Evolutionary conservation across 2,329 filamentous ascomycete genomes (phyloP).

Genomic region (Fusarium pseudonygamai): DNA sequence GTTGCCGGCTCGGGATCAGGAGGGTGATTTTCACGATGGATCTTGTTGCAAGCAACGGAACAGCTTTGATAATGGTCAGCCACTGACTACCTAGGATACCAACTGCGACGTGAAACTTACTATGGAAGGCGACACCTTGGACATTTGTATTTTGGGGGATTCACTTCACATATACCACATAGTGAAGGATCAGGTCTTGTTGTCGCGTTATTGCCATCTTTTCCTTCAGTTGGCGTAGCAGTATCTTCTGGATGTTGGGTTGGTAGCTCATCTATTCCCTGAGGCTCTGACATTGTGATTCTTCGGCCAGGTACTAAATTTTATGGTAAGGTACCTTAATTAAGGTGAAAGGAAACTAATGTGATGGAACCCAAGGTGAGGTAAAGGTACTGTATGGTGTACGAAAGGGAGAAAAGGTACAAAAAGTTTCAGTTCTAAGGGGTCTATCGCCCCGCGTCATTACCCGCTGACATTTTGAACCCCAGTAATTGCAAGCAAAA

Average conservation of each 20-base stretch:
- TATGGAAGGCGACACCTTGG: constrained; percentile 66
- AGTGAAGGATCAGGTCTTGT: constrained; percentile 29
- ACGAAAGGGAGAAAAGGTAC: constrained; percentile 3
- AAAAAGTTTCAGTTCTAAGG: constrained; percentile 7
- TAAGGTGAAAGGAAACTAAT: neutral
- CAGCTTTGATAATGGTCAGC: constrained; percentile 55
- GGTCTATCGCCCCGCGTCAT: constrained; percentile 32
- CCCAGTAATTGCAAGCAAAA: constrained; percentile 1
- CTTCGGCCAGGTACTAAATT: neutral
- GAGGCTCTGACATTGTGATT: constrained; percentile 24
- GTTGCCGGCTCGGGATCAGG: constrained; percentile 45
- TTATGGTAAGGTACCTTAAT: neutral
- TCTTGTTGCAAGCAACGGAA: constrained; percentile 65
- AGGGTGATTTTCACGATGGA: constrained; percentile 61
- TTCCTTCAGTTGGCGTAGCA: neutral
- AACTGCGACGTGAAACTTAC: constrained; percentile 53
- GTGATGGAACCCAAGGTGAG: neutral
- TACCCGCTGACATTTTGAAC: constrained; percentile 9
- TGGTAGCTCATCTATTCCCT: constrained; percentile 1
- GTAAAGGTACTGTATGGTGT: neutral
- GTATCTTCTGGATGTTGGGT: constrained; percentile 1
- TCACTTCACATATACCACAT: constrained; percentile 64
- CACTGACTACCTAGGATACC: neutral
- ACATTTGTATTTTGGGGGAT: constrained; percentile 70
- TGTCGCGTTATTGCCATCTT: neutral